A percentile compares a stretch with the other conserved stretches of the same genome.
Evolutionary conservation across 768 basidiomycete genomes (phyloP).

Genomic region (Kwoniella heveanensis): DNA sequence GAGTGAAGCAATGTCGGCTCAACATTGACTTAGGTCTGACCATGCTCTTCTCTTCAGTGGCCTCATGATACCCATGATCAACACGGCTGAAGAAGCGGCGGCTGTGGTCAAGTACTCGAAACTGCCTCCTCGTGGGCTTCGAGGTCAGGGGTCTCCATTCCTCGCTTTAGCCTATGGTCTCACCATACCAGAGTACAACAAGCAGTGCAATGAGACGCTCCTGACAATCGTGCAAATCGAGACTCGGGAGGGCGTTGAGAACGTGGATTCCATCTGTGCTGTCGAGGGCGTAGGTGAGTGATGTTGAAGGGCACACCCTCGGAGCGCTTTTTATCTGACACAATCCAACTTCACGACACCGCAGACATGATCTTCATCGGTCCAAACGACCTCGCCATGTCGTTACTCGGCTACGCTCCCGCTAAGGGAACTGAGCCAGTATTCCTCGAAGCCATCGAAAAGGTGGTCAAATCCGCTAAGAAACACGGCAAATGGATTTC

Average conservation of each 20-base stretch:
- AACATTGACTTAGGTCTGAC: no score
- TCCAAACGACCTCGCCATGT: constrained; percentile 50
- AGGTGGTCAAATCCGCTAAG: constrained; percentile 33
- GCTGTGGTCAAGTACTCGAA: constrained; percentile 45
- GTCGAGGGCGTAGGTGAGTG: constrained; percentile 63
- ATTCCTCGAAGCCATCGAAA: constrained; percentile 43
- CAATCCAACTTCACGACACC: no score
- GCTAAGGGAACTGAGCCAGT: constrained; percentile 39
- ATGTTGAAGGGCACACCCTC: not conserved
- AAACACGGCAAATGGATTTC: constrained; percentile 42
- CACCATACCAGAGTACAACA: constrained; percentile 48
- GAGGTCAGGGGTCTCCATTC: constrained; percentile 49
- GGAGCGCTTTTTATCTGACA: not conserved
- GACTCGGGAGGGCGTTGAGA: constrained; percentile 64
- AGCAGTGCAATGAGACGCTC: constrained; percentile 62
- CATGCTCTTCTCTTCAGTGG: constrained; percentile 25
- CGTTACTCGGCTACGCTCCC: constrained; percentile 45
- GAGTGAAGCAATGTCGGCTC: no score
- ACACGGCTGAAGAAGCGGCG: constrained; percentile 45
- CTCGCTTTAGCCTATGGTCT: constrained; percentile 41
- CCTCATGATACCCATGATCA: constrained; percentile 50
- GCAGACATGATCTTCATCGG: constrained; percentile 45
- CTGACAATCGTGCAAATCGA: constrained; percentile 71
- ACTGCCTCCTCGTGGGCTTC: constrained; percentile 48
- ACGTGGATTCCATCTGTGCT: constrained; percentile 65